Base-by-base conservation (phyloP, 495 filamentous ascomycete genomes). In the Tuber indicum region DNA sequence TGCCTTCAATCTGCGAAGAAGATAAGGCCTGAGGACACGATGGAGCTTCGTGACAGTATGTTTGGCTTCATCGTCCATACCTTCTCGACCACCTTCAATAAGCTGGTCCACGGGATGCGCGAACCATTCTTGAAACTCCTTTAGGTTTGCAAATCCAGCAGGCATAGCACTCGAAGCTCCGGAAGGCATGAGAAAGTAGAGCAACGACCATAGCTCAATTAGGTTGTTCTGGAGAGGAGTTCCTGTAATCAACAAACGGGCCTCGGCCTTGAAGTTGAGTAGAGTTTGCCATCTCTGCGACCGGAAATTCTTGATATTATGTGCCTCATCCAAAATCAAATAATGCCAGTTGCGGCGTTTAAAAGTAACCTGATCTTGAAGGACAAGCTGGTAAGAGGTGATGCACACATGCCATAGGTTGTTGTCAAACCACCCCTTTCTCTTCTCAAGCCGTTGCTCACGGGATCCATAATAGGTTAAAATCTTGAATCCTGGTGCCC, bases 221-320 rank as follows among this genome's bases (percentile, higher is more conserved):
- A 99, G 87, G 76, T 97, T 97, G 84, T 99, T 99, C 84, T 99
- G 96, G 19, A 99, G 86, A 2, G 96, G 96, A 7, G 96, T 99
- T 73, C 96, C 96, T 0, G 96, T 99, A 8, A 99, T 87, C 3
- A 99, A 87, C 49, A 99, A 88, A 39, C 96, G 89, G 39, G 94
- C 91, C 71, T 91, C 89, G 5, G 95, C 97, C 78, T 93, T 92
- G 85, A 98, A 96, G 1, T 91, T 96, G 10, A 99, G 89, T 72
- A 99, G 86, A 0, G 93, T 93, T 83, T 98, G 95, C 96, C 96
- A 99, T 76, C 95, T 87, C 84, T 97, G 94, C 0, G 95, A 97
- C 79, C 94, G 93, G 87, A 98, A 98, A 83, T 99, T 99, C 84
- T 98, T 98, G 87, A 99, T 99, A 84, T 98, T 98, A 84, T 99